phyloP scores from a whole-genome alignment of 495 filamentous ascomycete genomes.

The Hyaloscypha finlandica region DNA sequence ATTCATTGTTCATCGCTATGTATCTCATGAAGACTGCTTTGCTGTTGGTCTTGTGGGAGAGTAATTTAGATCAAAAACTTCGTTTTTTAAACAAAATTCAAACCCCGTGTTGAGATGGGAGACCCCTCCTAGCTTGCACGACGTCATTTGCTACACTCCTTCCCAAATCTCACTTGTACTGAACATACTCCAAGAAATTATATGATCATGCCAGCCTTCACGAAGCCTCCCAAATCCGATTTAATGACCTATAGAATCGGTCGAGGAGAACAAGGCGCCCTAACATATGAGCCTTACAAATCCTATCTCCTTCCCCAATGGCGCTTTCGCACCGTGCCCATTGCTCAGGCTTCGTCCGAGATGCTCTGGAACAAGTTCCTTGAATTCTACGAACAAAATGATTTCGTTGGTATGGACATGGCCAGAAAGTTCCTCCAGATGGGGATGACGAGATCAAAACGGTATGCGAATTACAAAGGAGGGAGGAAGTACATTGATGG shows the following conservation, averaged over 20 bases:
- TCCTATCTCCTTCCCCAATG: slow-evolving; percentile 49
- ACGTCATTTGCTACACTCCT: not conserved
- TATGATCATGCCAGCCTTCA: slow-evolving; percentile 16
- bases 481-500: slow-evolving; percentile 43
- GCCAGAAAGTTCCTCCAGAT: slow-evolving; percentile 55
- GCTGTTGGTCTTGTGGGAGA: no score
- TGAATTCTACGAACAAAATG: slow-evolving; percentile 41
- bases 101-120: not conserved
- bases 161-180: not conserved
- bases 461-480: slow-evolving; percentile 53
- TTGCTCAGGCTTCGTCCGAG: slow-evolving; percentile 42
- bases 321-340: slow-evolving; percentile 48
- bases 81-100: not conserved
- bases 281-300: slow-evolving; percentile 57
- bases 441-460: slow-evolving; percentile 53
- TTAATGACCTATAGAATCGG: slow-evolving; percentile 50
- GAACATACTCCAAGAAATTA: not conserved
- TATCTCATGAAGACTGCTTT: no score
- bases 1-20: not conserved
- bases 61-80: not conserved
- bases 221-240: slow-evolving; percentile 19
- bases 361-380: slow-evolving; percentile 43
- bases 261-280: slow-evolving; percentile 54
- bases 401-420: slow-evolving; percentile 59
- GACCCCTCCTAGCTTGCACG: not conserved